A percentile compares a stretch with the other conserved stretches of the same genome.
These are phyloP conservation scores for Penicillium verrucosum DNA, from an alignment of 2,329 filamentous ascomycete genomes.

Conservation along the genomic window DNA sequence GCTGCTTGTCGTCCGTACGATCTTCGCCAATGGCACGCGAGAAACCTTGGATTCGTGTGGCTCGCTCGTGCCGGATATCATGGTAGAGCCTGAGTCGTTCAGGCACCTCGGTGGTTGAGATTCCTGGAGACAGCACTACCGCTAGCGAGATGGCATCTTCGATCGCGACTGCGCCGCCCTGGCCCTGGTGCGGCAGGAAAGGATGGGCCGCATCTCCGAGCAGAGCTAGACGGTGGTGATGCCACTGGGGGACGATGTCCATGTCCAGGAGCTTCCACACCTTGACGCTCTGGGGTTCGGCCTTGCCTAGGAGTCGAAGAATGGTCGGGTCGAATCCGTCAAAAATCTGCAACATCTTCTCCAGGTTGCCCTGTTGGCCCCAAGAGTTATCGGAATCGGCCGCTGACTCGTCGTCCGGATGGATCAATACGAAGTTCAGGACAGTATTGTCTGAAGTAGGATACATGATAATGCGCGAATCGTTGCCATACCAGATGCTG, in stretches of 20 bases:
- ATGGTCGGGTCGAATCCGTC: slow-evolving; percentile 46
- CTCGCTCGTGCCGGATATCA: slow-evolving; percentile 56
- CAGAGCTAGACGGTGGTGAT: slow-evolving; percentile 53
- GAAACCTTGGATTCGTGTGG: slow-evolving; percentile 52
- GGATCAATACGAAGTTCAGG: slow-evolving; percentile 54
- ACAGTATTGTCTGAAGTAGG: slow-evolving; percentile 47
- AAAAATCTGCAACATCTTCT: slow-evolving; percentile 25
- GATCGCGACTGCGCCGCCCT: slow-evolving; percentile 63
- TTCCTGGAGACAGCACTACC: slow-evolving; percentile 53
- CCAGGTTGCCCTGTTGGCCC: slow-evolving; percentile 25
- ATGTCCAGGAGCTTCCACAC: slow-evolving; percentile 63
- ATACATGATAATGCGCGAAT: slow-evolving; percentile 48
- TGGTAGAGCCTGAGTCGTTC: slow-evolving; percentile 60
- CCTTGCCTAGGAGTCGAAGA: slow-evolving; percentile 37
- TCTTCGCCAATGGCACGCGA: neutral
- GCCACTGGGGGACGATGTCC: slow-evolving; percentile 56
- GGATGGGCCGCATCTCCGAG: slow-evolving; percentile 68
- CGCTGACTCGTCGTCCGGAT: slow-evolving; percentile 35
- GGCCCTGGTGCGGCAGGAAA: slow-evolving; percentile 62
- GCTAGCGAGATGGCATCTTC: slow-evolving; percentile 63
- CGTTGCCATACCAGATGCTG: slow-evolving; percentile 44
- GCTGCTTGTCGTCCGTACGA: neutral
- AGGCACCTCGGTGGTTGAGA: slow-evolving; percentile 46
- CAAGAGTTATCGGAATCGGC: slow-evolving; percentile 31
- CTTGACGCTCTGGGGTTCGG: slow-evolving; percentile 48